A percentile compares a stretch with the other conserved stretches of the same genome.
These are phyloP conservation scores for Leccinum obscurum DNA, from an alignment of 768 basidiomycete genomes.

Conservation along the genomic window DNA sequence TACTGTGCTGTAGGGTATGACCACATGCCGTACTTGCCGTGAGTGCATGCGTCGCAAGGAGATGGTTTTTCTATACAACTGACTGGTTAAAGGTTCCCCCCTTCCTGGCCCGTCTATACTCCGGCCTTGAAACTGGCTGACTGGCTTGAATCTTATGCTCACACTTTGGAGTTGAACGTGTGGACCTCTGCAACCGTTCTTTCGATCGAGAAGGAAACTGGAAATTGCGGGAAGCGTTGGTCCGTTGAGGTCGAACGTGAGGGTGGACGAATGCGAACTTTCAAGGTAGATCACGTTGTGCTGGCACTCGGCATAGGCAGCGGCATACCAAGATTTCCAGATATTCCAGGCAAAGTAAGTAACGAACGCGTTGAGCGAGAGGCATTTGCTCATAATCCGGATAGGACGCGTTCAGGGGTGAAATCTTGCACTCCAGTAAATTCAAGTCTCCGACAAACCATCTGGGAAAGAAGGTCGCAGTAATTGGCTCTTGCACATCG, in stretches of 20 bases:
- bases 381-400: slow-evolving; percentile 2
- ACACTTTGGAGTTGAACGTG: slow-evolving; percentile 58
- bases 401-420: slow-evolving; percentile 62
- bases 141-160: slow-evolving; percentile 67
- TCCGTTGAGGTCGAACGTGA: slow-evolving; percentile 38
- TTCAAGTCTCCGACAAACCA: slow-evolving; percentile 59
- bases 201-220: slow-evolving; percentile 27
- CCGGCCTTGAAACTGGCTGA: slow-evolving; percentile 60
- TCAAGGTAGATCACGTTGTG: slow-evolving; percentile 50
- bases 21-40: slow-evolving; percentile 59
- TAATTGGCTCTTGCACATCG: slow-evolving; percentile 68
- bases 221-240: slow-evolving; percentile 42
- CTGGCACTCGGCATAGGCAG: slow-evolving; percentile 51
- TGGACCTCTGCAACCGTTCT: slow-evolving; percentile 52
- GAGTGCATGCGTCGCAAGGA: slow-evolving; percentile 19
- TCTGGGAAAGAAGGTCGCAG: slow-evolving; percentile 66
- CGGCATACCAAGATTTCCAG: slow-evolving; percentile 43
- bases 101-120: slow-evolving; percentile 57
- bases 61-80: neutral
- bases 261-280: slow-evolving; percentile 37
- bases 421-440: slow-evolving; percentile 56
- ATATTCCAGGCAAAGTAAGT: slow-evolving; percentile 44
- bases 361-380: neutral
- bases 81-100: slow-evolving; percentile 45
- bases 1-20: slow-evolving; percentile 38